Percentiles rank a stretch among this genome's conserved stretches.
phyloP scores from a whole-genome alignment of 116 monocot species.

The Trichopus zeylanicus region DNA sequence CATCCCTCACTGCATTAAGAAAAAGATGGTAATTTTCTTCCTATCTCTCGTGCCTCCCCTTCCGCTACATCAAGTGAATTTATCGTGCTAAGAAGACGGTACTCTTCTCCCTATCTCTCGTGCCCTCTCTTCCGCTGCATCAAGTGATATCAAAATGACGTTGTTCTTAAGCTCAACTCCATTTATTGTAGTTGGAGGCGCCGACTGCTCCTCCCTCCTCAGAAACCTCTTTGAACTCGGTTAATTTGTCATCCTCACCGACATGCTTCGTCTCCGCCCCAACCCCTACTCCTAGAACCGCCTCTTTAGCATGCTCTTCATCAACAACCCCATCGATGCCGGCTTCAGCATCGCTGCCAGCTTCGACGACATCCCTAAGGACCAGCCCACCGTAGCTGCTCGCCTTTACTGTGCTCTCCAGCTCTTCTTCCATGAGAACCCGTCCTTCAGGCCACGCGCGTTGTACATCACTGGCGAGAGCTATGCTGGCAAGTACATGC shows the following conservation, averaged over 20 bases:
- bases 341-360: constrained; percentile 59
- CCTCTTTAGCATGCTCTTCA: constrained; percentile 70
- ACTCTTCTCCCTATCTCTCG: too few relatives aligned
- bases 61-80: too few relatives aligned
- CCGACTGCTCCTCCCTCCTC: constrained; percentile 81
- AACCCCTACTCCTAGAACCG: constrained; percentile 86
- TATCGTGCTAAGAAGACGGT: too few relatives aligned
- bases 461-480: constrained; percentile 80
- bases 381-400: constrained; percentile 51
- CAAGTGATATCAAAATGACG: too few relatives aligned
- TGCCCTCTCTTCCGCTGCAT: too few relatives aligned
- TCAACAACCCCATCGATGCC: constrained; percentile 77
- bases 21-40: too few relatives aligned
- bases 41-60: too few relatives aligned
- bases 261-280: constrained; percentile 18
- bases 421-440: constrained; percentile 33
- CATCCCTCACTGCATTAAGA: too few relatives aligned
- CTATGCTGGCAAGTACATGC: constrained; percentile 89
- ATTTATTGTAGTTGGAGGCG: too few relatives aligned
- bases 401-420: constrained; percentile 52
- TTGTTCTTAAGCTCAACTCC: too few relatives aligned
- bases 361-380: constrained; percentile 37
- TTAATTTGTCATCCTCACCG: constrained; percentile 42
- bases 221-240: constrained; percentile 91
- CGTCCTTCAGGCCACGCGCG: constrained; percentile 39